phyloP scores from a whole-genome alignment of 2,329 filamentous ascomycete genomes.

The Coniella lustricola region DNA sequence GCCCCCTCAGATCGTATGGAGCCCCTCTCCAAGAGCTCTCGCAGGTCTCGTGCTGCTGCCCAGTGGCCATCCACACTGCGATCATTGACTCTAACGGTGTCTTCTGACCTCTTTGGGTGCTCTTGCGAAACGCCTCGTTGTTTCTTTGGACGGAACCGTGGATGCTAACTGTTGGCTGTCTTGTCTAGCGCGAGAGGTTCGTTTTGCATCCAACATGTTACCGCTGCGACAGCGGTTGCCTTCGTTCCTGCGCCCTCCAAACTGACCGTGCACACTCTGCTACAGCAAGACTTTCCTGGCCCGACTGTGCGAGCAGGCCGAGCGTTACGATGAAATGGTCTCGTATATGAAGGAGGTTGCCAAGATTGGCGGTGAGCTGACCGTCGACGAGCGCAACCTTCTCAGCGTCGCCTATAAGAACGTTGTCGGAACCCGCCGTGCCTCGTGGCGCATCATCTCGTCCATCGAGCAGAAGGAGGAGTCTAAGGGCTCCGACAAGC shows the following conservation, averaged over 20 bases:
- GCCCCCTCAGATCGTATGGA: conserved; percentile 1
- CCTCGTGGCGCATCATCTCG: conserved; percentile 98
- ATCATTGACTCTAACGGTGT: not conserved
- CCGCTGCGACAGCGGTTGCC: conserved; percentile 5
- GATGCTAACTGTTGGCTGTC: conserved; percentile 20
- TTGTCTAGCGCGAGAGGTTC: conserved; percentile 25
- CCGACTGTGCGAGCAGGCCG: conserved; percentile 99
- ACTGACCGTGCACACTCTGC: conserved; percentile 27
- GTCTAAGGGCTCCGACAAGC: conserved; percentile 94
- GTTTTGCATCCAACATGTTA: conserved; percentile 14
- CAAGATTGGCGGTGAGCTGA: conserved; percentile 73
- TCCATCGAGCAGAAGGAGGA: conserved; percentile 99
- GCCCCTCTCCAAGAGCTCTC: not conserved
- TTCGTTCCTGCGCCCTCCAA: conserved; percentile 15
- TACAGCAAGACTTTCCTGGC: conserved; percentile 98
- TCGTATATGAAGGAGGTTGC: conserved; percentile 99
- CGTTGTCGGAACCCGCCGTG: conserved; percentile 94
- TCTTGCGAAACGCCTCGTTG: not conserved
- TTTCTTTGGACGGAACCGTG: not conserved
- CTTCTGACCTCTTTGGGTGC: not conserved
- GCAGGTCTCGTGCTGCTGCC: not conserved
- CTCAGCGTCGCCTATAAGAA: conserved; percentile 99
- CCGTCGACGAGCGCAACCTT: conserved; percentile 96
- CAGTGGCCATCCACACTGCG: not conserved
- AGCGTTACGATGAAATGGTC: conserved; percentile 99